These are phyloP conservation scores for Tephrocybe sp. DNA, from an alignment of 768 basidiomycete genomes.

Conservation along the genomic window DNA sequence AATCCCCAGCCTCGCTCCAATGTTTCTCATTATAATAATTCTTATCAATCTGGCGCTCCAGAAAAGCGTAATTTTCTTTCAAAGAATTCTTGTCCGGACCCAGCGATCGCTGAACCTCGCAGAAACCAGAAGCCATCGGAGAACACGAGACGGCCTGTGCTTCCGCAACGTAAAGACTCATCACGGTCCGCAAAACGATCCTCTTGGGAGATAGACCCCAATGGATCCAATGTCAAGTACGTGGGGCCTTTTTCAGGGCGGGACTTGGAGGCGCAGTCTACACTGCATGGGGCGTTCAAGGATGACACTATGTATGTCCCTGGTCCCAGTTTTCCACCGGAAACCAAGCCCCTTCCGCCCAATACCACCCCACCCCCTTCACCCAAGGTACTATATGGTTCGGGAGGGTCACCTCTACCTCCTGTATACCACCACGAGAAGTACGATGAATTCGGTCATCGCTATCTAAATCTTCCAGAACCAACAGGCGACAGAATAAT, in stretches of 20 bases:
- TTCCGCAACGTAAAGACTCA: no score
- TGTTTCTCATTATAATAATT: no score
- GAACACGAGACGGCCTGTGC: neutral
- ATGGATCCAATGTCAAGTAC: neutral
- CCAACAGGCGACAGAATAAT: no score
- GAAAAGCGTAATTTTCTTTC: no score
- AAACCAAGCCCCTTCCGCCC: slow-evolving; percentile 6
- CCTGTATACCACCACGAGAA: no score
- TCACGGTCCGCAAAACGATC: neutral
- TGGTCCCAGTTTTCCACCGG: neutral
- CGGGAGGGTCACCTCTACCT: no score
- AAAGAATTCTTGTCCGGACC: no score
- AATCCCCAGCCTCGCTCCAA: no score
- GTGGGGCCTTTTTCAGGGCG: neutral
- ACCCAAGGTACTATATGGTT: neutral
- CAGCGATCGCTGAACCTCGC: no score
- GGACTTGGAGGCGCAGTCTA: neutral
- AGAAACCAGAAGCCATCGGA: neutral
- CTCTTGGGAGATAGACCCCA: neutral
- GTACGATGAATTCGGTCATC: neutral
- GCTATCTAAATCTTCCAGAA: neutral
- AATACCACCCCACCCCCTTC: slow-evolving; percentile 1
- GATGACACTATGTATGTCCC: neutral
- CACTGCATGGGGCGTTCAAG: neutral
- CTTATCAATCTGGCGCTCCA: no score